Evolutionary conservation across 768 basidiomycete species (phyloP), one percentile per base, ranked within the genome.

Genomic region (Dendrothele bispora): DNA sequence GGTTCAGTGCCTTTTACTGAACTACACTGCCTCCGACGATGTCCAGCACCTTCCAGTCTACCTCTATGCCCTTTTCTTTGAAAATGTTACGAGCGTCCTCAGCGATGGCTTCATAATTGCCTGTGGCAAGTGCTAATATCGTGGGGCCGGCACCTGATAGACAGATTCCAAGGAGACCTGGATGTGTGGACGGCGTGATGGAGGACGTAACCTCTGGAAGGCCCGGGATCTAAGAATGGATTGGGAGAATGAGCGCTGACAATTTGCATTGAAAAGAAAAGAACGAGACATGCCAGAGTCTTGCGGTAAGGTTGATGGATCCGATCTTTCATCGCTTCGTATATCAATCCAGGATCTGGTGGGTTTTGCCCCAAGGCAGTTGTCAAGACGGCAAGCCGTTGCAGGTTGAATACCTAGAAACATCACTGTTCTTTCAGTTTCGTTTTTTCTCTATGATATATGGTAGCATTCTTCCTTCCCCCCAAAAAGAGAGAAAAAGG

Each of bases 271-370:
- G 50, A 38, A 18, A 27, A 24, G 41, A 29, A 17, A 25, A 46
- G 20, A 25, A 39, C 14, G 17, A 36, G 46, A 72, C 87, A 32
- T 62, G 94, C 94, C 48, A 99, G 75, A 22, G 75, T 65, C 67
- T 86, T 92, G 25, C 97, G 84, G 64, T 98, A 98, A 1, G 97
- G 97, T 63, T 99, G 97, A 64, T 99, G 97, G 12, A 99, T 80
- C 43, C 90, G 84, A 69, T 99, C 97, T 61, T 98, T 95, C 97
- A 98, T 98, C 2, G 95, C 95, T 63, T 98, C 95, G 66, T 95
- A 98, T 49, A 98, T 98, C n/a, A 99, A 82, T 18, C 85, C 89
- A 0, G 97, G 84, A 62, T 99, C 92, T 1, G 95, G 95, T 1
- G 97, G 95, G 10, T 85, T 82, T 59, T 88, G 86, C 3, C 83